Conservation (phyloP, 2,329 filamentous ascomycete species). For the Trichoderma sp. region DNA sequence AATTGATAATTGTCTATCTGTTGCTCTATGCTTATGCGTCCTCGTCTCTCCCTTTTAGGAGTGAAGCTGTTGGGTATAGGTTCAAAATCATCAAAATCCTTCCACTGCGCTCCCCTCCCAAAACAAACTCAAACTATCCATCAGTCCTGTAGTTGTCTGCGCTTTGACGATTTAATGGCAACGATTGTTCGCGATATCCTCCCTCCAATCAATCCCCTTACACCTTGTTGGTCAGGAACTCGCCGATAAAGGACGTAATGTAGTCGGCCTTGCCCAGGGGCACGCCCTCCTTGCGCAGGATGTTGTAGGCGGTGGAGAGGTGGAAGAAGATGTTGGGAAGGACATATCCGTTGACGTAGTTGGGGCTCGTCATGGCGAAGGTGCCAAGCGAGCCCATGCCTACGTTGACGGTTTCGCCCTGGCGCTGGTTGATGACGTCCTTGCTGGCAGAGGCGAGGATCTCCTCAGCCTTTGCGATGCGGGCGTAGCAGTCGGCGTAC, state of each 20-base stretch:
- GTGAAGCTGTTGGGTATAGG: background rate
- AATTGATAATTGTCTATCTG: background rate
- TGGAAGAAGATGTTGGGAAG: conserved; percentile 69
- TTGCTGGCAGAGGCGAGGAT: conserved; percentile 40
- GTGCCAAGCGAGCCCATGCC: conserved; percentile 38
- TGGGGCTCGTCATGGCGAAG: conserved; percentile 35
- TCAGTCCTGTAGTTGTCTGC: no score
- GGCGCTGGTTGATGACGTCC: conserved; percentile 41
- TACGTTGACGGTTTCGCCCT: conserved; percentile 36
- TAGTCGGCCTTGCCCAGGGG: conserved; percentile 64
- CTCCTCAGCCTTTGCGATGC: conserved; percentile 40
- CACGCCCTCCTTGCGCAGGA: conserved; percentile 64
- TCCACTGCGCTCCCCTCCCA: background rate
- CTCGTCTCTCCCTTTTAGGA: background rate
- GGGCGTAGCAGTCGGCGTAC: conserved; percentile 42
- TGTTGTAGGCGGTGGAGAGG: conserved; percentile 58
- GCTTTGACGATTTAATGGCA: background rate
- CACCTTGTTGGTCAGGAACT: background rate
- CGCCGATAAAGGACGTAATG: conserved; percentile 42
- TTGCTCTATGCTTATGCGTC: background rate
- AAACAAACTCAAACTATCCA: background rate
- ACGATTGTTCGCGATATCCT: background rate
- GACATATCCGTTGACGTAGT: conserved; percentile 53
- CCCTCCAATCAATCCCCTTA: background rate
- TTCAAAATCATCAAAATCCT: background rate